Evolutionary conservation across 352 stramenopile genomes (phyloP).

Genomic region (Globisporangium barbulae): DNA sequence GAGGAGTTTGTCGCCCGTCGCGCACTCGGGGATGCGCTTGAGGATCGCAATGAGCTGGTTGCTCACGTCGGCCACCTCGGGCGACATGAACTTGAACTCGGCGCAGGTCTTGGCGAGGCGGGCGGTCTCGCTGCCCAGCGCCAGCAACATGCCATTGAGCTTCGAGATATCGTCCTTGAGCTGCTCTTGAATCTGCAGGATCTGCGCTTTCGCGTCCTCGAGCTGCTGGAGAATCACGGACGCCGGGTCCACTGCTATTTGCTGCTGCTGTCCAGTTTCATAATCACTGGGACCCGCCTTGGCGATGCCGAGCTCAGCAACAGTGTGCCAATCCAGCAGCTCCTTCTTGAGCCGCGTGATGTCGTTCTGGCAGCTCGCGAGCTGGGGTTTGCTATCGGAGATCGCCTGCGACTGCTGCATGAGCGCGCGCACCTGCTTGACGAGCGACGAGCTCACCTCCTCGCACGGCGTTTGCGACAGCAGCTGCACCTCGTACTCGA

Average conservation of each 20-base stretch:
- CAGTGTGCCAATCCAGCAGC: conserved; percentile 36
- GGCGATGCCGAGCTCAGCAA: conserved; percentile 38
- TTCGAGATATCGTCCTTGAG: conserved; percentile 36
- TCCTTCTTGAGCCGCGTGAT: conserved; percentile 40
- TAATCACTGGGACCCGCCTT: conserved; percentile 13
- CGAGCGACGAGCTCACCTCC: conserved; percentile 40
- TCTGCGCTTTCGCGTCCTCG: conserved; percentile 32
- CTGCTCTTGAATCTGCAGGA: conserved; percentile 47
- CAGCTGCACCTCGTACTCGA: conserved; percentile 63
- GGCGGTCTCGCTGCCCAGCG: conserved; percentile 47
- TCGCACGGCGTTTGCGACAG: conserved; percentile 51
- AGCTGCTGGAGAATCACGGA: conserved; percentile 16
- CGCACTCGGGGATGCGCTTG: conserved; percentile 43
- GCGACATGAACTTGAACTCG: conserved; percentile 33
- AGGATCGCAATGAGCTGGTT: conserved; percentile 24
- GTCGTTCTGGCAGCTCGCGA: conserved; percentile 33
- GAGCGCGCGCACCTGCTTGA: conserved; percentile 35
- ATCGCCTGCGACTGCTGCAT: conserved; percentile 35
- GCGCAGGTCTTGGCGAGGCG: conserved; percentile 28
- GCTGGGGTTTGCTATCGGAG: conserved; percentile 34
- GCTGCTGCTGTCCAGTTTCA: not conserved
- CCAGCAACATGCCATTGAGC: conserved; percentile 49
- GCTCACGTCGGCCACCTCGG: conserved; percentile 22
- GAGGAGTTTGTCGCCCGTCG: conserved; percentile 31
- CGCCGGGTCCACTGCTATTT: not conserved